A percentile compares a stretch with the other conserved stretches of the same genome.
Evolutionary conservation across 257 asterid genomes (phyloP).

Genomic region (Asclepias syriaca): DNA sequence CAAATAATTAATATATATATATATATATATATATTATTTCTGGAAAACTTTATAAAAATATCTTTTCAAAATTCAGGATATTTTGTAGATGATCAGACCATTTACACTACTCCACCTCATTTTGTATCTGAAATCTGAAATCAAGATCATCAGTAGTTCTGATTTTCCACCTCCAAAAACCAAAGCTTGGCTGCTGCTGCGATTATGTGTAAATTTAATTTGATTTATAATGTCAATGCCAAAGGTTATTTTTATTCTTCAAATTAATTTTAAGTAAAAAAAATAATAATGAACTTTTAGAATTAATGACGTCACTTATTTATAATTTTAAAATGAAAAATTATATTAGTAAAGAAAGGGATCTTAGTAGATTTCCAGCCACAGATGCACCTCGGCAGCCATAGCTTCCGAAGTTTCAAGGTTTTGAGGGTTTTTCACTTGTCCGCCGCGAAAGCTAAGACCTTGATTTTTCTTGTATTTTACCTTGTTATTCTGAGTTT

Average conservation of each 20-base stretch:
- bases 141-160: neutral
- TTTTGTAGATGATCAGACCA: neutral
- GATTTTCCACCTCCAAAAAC: constrained; percentile 10
- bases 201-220: too few relatives aligned
- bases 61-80: neutral
- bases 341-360: too few relatives aligned
- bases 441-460: neutral
- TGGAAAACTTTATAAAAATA: too few relatives aligned
- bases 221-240: too few relatives aligned
- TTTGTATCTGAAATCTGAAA: constrained; percentile 20
- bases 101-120: constrained; percentile 4
- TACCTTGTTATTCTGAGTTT: neutral
- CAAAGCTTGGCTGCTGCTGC: constrained; percentile 35
- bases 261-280: too few relatives aligned
- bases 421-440: neutral
- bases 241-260: too few relatives aligned
- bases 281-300: too few relatives aligned
- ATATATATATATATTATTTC: too few relatives aligned
- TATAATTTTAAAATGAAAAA: too few relatives aligned
- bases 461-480: neutral
- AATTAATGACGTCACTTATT: too few relatives aligned
- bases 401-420: neutral
- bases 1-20: too few relatives aligned
- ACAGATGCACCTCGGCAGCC: neutral
- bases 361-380: neutral